These are phyloP conservation scores for Zygnema circumcarinatum DNA, from an alignment of 139 green algal genomes.

Conservation along the genomic window DNA sequence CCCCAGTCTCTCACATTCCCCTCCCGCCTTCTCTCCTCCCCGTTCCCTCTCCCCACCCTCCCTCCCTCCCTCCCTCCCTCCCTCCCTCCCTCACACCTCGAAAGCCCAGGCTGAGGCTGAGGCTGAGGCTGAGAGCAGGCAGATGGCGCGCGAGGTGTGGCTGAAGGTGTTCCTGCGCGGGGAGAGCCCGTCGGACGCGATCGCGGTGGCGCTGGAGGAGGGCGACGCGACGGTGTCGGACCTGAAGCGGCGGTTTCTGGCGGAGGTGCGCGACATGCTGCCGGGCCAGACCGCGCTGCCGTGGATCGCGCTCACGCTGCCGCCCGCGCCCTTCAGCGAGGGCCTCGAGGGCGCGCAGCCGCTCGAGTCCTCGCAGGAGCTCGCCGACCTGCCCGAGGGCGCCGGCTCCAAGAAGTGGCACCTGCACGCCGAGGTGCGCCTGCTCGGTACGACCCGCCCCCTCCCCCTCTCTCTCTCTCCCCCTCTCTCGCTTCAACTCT, in stretches of 20 bases:
- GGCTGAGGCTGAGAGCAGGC: neutral
- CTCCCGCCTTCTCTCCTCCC: too few species aligned
- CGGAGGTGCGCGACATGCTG: neutral
- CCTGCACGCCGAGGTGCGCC: neutral
- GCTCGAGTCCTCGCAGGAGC: neutral
- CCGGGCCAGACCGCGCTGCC: neutral
- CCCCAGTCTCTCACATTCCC: too few species aligned
- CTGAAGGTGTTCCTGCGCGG: neutral
- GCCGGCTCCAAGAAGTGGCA: neutral
- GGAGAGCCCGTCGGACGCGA: neutral
- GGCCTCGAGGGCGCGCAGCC: neutral
- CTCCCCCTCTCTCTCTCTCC: too few species aligned
- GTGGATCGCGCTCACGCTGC: neutral
- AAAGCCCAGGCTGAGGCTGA: too few species aligned
- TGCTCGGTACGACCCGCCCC: neutral
- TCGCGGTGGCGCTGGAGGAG: neutral
- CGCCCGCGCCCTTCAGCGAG: neutral
- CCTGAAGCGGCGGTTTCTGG: neutral
- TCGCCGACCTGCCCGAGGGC: neutral
- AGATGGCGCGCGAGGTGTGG: neutral
- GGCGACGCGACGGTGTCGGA: neutral
- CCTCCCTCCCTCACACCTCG: constrained; percentile 3
- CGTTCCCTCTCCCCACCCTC: neutral
- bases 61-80: neutral
- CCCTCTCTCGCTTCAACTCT: too few species aligned